Evolutionary conservation across 805 yeast species (phyloP), one percentile per base, ranked within the genome.

Genomic region (Wickerhamomyces strasburgensis): DNA sequence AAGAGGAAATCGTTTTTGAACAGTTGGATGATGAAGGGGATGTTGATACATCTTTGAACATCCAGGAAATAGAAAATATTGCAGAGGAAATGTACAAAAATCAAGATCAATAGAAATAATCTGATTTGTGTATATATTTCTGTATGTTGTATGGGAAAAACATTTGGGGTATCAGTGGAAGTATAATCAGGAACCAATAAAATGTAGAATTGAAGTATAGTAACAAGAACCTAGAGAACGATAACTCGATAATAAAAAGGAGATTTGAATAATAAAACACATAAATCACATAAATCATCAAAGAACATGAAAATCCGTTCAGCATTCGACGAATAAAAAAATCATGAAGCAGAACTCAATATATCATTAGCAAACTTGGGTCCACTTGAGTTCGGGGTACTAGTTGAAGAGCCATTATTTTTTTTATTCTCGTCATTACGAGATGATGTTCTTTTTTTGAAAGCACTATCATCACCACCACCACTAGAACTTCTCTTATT

Each of bases 1-100:
- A 71, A 43, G 48, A 58, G 13, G 76, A 71, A 26, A 65, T 83
- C 19, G 70, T 72, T 1, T 79, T 78, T 52, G 84, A 79, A 44
- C 77, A 78, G 45, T 47, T 61, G 23, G 67, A 64, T 18, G 54
- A 60, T n/a, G 55, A 62, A 9, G 70, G 60, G 11, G 56, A 63
- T 29, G 63, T 33, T 47, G 63, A 52, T 46, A 64, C 65, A 17
- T 71, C 65, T 7, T 50, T 79, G 37, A 73, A 67, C 26, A 54
- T 80, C 25, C 56, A 46, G 8, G 87, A 81, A 43, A 70, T 80
- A 39, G 86, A 80, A 52, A 54, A 60, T 13, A 59, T 78, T 49
- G 80, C 84, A 0, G 80, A 77, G 42, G 64, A 61, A 15, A 70
- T 73, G 49, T 71, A 63, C 33, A 37, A 25, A 5, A 36, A 37